These are phyloP conservation scores for Theileria orientalis DNA, from an alignment of 169 alveolate species.

Conservation along the genomic window DNA sequence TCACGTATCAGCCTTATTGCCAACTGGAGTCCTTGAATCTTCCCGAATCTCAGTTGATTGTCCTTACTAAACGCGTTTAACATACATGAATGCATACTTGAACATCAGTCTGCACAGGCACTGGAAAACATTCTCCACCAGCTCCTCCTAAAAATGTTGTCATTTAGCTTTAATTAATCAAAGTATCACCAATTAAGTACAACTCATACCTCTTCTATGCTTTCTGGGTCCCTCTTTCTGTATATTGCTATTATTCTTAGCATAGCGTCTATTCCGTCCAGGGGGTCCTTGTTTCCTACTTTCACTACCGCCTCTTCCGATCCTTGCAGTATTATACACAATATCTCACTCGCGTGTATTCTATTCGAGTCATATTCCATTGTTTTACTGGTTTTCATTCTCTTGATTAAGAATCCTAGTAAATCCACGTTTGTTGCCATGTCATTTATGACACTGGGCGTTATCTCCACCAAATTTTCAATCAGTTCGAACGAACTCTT, in stretches of 20 bases:
- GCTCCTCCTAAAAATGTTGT: conserved; percentile 66
- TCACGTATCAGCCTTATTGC: conserved; percentile 65
- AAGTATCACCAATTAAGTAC: background rate
- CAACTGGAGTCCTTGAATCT: conserved; percentile 70
- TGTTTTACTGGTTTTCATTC: conserved; percentile 56
- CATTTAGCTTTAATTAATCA: no score
- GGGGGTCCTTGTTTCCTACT: conserved; percentile 62
- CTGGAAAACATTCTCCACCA: conserved; percentile 76
- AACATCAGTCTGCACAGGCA: conserved; percentile 77
- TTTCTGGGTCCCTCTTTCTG: conserved; percentile 77
- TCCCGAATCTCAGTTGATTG: conserved; percentile 72
- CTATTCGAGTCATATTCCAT: conserved; percentile 63
- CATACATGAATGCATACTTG: conserved; percentile 29
- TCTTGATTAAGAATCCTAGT: conserved; percentile 20
- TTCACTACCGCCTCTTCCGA: conserved; percentile 54
- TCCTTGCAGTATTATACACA: conserved; percentile 70
- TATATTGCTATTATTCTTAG: conserved; percentile 74
- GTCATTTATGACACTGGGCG: conserved; percentile 19
- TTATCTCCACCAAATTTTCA: conserved; percentile 61
- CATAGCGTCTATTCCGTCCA: conserved; percentile 75
- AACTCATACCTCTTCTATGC: conserved; percentile 65
- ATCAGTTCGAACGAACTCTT: conserved; percentile 56
- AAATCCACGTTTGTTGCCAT: conserved; percentile 16
- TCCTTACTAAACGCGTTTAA: conserved; percentile 12
- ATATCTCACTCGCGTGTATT: conserved; percentile 72